Evolutionary conservation across 2,329 filamentous ascomycete genomes (phyloP).

Genomic region (Penicillium glabrum): DNA sequence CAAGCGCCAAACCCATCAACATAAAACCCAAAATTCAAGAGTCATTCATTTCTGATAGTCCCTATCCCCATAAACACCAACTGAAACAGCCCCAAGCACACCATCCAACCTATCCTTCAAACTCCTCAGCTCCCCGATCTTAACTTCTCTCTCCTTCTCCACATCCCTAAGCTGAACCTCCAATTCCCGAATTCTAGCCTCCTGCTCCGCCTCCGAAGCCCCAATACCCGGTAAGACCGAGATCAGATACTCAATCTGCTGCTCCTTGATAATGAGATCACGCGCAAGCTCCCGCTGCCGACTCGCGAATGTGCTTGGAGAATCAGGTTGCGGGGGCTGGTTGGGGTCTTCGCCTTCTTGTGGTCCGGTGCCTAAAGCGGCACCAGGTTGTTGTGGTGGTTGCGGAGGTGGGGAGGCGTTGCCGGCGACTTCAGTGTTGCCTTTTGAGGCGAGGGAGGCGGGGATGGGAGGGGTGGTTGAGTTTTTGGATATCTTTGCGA

Average conservation of each 20-base stretch:
- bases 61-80: slow-evolving; percentile 34
- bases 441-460: slow-evolving; percentile 23
- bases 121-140: slow-evolving; percentile 43
- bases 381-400: slow-evolving; percentile 21
- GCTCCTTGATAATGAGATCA: slow-evolving; percentile 51
- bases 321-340: slow-evolving; percentile 40
- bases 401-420: slow-evolving; percentile 23
- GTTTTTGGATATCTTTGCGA: slow-evolving; percentile 45
- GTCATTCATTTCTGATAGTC: slow-evolving; percentile 6
- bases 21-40: background rate
- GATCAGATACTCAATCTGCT: slow-evolving; percentile 52
- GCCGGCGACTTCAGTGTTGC: slow-evolving; percentile 12
- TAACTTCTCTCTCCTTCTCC: slow-evolving; percentile 43
- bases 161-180: slow-evolving; percentile 45
- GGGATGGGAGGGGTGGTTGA: slow-evolving; percentile 35
- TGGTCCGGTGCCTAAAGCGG: slow-evolving; percentile 13
- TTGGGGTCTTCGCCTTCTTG: slow-evolving; percentile 24
- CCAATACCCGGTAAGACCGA: slow-evolving; percentile 48
- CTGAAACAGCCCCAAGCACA: slow-evolving; percentile 42
- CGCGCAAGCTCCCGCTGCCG: slow-evolving; percentile 50
- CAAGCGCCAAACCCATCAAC: slow-evolving; percentile 1
- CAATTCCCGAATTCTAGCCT: slow-evolving; percentile 42
- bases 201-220: slow-evolving; percentile 46
- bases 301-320: slow-evolving; percentile 41
- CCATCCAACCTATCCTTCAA: slow-evolving; percentile 43